Conservation (phyloP, 352 stramenopile species). For the Ophiocytium majus region DNA sequence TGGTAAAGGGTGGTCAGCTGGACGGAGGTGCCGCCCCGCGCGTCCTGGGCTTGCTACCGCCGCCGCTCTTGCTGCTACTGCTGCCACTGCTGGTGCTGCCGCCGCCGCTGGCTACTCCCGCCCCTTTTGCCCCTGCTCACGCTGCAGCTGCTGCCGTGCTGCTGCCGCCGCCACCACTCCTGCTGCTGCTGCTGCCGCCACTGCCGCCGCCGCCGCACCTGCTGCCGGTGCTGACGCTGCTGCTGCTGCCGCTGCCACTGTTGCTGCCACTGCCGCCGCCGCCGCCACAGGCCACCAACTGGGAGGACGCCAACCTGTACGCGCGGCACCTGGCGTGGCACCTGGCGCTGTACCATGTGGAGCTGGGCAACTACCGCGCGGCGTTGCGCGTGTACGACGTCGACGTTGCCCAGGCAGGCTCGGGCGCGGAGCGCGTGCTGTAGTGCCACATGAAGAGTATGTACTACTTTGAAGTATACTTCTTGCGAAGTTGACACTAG, state of each 20-base stretch:
- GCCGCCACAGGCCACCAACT: background rate
- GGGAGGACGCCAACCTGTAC: conserved; percentile 21
- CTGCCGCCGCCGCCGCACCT: too few species aligned
- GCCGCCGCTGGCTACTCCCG: too few species aligned
- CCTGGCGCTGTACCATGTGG: background rate
- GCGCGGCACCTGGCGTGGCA: conserved; percentile 16
- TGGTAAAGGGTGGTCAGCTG: too few species aligned
- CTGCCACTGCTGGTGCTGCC: too few species aligned
- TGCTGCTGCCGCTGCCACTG: background rate
- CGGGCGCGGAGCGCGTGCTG: background rate
- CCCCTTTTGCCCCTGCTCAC: too few species aligned
- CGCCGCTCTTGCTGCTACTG: too few species aligned
- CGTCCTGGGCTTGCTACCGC: too few species aligned
- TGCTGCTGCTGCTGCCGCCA: too few species aligned
- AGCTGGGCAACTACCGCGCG: conserved; percentile 5
- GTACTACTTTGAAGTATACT: background rate
- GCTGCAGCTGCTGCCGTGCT: too few species aligned
- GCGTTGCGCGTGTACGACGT: background rate
- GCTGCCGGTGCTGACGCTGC: background rate
- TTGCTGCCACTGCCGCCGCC: background rate
- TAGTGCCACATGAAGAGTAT: background rate
- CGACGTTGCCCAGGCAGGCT: background rate
- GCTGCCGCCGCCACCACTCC: too few species aligned
- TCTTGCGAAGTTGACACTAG: too few species aligned
- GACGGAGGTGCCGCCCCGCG: too few species aligned